A percentile compares a stretch with the other conserved stretches of the same genome.
phyloP scores from a whole-genome alignment of 139 green algal species.

The Chlorella sp. region DNA sequence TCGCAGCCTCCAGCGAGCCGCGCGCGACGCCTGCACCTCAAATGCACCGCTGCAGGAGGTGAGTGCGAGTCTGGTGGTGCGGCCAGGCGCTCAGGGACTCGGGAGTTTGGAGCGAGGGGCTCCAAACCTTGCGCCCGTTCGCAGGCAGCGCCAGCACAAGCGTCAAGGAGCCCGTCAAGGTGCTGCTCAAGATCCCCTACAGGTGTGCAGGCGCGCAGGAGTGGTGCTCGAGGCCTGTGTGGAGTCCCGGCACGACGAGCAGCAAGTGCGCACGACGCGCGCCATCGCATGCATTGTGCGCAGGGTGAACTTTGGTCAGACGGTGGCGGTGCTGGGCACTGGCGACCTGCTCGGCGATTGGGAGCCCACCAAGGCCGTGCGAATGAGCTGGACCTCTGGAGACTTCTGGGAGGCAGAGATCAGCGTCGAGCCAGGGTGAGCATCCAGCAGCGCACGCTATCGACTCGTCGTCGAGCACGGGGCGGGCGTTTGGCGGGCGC shows the following conservation, averaged over 20 bases:
- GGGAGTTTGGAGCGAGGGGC: too few species aligned
- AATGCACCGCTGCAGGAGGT: too few species aligned
- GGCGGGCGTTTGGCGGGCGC: too few species aligned
- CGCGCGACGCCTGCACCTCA: not conserved
- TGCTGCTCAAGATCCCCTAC: not conserved
- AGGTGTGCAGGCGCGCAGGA: too few species aligned
- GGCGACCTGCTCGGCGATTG: conserved; percentile 10
- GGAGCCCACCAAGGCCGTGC: conserved; percentile 15
- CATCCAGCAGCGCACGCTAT: too few species aligned
- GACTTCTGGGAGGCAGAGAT: conserved; percentile 20
- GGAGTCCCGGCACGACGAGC: not conserved
- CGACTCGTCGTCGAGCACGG: too few species aligned
- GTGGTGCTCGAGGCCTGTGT: too few species aligned
- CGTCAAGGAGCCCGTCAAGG: not conserved
- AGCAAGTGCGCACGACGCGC: not conserved
- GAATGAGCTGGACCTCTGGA: conserved; percentile 27
- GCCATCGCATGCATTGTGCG: not conserved
- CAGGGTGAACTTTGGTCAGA: conserved; percentile 3
- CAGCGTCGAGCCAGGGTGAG: conserved; percentile 13
- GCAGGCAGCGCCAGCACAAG: too few species aligned
- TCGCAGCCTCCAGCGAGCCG: too few species aligned
- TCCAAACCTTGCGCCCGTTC: too few species aligned
- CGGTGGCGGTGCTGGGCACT: not conserved
- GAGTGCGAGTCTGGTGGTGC: too few species aligned
- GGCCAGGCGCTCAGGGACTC: too few species aligned